Evolutionary conservation across 2,329 filamentous ascomycete species (phyloP).

Genomic region (Torrubiellomyces zombiae): DNA sequence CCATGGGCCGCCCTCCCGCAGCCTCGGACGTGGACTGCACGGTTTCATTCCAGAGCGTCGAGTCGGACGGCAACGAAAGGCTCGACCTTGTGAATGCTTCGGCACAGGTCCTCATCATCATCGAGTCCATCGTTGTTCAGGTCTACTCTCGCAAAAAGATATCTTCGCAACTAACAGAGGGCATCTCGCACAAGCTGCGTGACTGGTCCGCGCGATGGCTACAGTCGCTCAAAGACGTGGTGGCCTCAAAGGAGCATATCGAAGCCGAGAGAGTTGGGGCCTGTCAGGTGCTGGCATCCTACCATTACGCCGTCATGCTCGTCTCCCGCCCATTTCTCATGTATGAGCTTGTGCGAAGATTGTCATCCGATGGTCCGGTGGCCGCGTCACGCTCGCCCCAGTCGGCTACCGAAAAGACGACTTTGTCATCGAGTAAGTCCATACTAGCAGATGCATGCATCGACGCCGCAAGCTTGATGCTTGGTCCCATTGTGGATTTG

Average conservation of each 20-base stretch:
- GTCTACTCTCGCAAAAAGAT: conserved; percentile 37
- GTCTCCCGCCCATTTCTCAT: conserved; percentile 38
- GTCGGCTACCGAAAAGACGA: no score
- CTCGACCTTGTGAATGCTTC: conserved; percentile 33
- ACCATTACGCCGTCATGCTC: conserved; percentile 41
- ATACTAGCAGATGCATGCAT: conserved; percentile 38
- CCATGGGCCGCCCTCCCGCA: conserved; percentile 36
- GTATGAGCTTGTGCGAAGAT: conserved; percentile 32
- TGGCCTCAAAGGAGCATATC: conserved; percentile 9
- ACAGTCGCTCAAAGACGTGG: conserved; percentile 22
- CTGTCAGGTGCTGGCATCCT: conserved; percentile 33
- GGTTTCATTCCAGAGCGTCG: conserved; percentile 24
- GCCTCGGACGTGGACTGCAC: conserved; percentile 38
- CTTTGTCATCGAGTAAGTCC: conserved; percentile 24
- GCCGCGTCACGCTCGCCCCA: conserved; percentile 6
- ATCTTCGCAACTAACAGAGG: conserved; percentile 33
- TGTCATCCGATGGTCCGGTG: conserved; percentile 19
- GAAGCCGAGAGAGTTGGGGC: conserved; percentile 24
- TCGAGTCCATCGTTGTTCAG: conserved; percentile 31
- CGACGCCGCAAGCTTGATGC: conserved; percentile 36
- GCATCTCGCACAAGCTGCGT: conserved; percentile 33
- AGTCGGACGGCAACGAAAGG: conserved; percentile 19
- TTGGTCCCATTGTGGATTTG: conserved; percentile 28
- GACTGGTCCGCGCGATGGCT: conserved; percentile 35
- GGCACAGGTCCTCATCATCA: conserved; percentile 34